A percentile compares a stretch with the other conserved stretches of the same genome.
Evolutionary conservation across 495 filamentous ascomycete genomes (phyloP).

Genomic region (Gamarada debralockiae): DNA sequence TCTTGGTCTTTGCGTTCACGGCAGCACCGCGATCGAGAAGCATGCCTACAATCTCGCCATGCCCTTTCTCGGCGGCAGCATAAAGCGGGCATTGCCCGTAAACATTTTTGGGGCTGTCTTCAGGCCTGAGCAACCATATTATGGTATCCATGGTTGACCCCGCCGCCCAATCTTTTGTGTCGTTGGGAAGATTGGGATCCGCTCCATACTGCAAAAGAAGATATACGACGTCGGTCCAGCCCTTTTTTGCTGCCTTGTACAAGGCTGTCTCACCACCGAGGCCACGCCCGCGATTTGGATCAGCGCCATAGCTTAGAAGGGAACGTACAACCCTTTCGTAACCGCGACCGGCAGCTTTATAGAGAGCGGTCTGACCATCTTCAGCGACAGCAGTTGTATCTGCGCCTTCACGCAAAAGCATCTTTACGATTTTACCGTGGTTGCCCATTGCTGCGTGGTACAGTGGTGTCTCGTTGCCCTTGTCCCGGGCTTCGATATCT

Average conservation of each 20-base stretch:
- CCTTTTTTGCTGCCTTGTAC: background rate
- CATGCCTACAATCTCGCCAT: no score
- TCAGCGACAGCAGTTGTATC: background rate
- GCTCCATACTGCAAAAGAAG: background rate
- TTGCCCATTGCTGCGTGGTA: background rate
- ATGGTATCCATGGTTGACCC: no score
- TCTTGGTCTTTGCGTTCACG: no score
- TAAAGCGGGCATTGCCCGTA: no score
- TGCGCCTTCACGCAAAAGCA: background rate
- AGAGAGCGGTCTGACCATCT: background rate
- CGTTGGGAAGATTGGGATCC: no score
- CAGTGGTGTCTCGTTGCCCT: background rate
- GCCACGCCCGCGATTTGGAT: background rate
- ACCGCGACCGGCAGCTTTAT: background rate
- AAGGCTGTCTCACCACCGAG: background rate
- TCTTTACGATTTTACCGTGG: background rate
- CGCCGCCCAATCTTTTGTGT: no score
- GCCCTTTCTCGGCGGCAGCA: no score
- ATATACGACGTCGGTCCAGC: background rate
- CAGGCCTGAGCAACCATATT: no score
- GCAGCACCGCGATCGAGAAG: no score
- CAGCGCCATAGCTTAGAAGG: background rate
- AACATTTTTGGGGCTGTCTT: no score
- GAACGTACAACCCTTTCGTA: background rate
- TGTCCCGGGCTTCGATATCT: background rate